Evolutionary conservation across 352 stramenopile species (phyloP), one percentile per base, ranked within the genome.

Genomic region (Plasmopara halstedii): DNA sequence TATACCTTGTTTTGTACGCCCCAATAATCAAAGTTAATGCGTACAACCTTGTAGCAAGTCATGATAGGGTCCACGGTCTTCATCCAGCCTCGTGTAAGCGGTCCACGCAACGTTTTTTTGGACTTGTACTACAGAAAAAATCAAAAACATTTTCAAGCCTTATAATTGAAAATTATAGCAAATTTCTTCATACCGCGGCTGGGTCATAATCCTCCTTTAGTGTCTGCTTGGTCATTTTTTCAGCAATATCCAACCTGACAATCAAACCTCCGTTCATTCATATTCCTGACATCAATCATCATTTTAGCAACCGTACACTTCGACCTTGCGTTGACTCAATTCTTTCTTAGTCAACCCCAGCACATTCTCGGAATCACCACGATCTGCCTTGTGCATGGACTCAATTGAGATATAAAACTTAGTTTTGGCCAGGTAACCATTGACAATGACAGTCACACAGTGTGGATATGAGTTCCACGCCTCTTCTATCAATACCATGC

Each of bases 1-100:
- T 11, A 11, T 49, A 83, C 71, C 50, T 88, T 86, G 61, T 72
- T 61, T 62, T 88, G 75, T 22, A 92, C 78, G 46, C 75, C 73
- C 81, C 78, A 92, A 63, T 92, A 92, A 55, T 92, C 78, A 52
- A 92, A 92, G 63, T 90, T 89, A 57, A 92, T 73, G 52, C 78
- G 77, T 48, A 89, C 81, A 36, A 76, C 71, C 64, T 92, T 92
- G 70, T 88, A 85, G 61, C 81, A 92, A 36, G 81, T 92, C 81
- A 90, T 90, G 50, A 92, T 38, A 7, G 78, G 81, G 15, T 81
- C 60, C 7, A 86, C 70, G 3, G 69, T 84, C 51, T 81, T 73
- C 38, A 68, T 54, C 82, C 80, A 94, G 40, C 64, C 80, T 29
- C 65, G 68, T 18, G 65, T 18, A 5, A 94, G 62, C 25, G 80